Conservation (phyloP, 495 filamentous ascomycete genomes). For the Filosporella fistucella region DNA sequence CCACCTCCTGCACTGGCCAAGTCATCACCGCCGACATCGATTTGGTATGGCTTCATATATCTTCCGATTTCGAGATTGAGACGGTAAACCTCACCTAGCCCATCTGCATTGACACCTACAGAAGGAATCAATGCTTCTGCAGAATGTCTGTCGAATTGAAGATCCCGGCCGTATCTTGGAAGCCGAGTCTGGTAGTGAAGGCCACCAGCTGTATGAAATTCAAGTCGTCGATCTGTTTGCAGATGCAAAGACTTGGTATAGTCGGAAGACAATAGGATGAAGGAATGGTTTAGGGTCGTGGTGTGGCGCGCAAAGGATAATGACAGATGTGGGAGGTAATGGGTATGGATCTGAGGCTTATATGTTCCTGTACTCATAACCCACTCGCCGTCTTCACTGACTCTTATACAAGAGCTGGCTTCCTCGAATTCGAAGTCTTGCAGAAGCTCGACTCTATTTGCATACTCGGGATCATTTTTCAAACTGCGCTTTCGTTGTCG, state of each 20-base stretch:
- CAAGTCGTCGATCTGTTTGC: slow-evolving; percentile 83
- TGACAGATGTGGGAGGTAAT: slow-evolving; percentile 88
- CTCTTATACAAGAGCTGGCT: slow-evolving; percentile 85
- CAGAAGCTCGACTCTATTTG: slow-evolving; percentile 88
- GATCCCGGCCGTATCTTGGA: slow-evolving; percentile 86
- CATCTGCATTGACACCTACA: slow-evolving; percentile 80
- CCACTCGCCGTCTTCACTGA: slow-evolving; percentile 96
- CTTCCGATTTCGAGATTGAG: slow-evolving; percentile 87
- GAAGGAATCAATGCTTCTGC: slow-evolving; percentile 85
- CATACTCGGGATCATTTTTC: slow-evolving; percentile 89
- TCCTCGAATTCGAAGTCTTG: slow-evolving; percentile 99
- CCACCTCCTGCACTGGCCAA: slow-evolving; percentile 55
- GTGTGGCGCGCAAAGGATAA: slow-evolving; percentile 93
- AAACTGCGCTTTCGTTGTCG: slow-evolving; percentile 87
- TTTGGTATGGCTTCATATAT: slow-evolving; percentile 73
- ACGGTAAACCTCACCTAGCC: slow-evolving; percentile 85
- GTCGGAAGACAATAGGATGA: slow-evolving; percentile 85
- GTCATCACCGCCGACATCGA: slow-evolving; percentile 85
- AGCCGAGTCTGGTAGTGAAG: slow-evolving; percentile 84
- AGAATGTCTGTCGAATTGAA: slow-evolving; percentile 78
- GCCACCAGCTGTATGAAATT: slow-evolving; percentile 90
- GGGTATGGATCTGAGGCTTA: slow-evolving; percentile 96
- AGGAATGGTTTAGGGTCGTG: slow-evolving; percentile 87
- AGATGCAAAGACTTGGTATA: slow-evolving; percentile 94
- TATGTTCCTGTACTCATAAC: slow-evolving; percentile 93